phyloP scores from a whole-genome alignment of 2,329 filamentous ascomycete genomes.

The Cladophialophora yegresii region DNA sequence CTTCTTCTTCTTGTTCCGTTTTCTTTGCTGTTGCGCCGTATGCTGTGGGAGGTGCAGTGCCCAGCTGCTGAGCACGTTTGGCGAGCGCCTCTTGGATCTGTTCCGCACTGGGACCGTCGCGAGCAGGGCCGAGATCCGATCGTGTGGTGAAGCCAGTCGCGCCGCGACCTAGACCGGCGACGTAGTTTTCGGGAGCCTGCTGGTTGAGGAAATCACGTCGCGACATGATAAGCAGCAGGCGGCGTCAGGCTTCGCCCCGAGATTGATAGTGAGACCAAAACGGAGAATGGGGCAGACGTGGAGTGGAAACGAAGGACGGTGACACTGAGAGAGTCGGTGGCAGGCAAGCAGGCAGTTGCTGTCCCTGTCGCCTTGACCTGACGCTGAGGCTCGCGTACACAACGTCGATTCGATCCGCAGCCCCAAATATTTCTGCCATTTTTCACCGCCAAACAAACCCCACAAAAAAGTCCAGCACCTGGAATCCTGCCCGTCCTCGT shows the following conservation, averaged over 20 bases:
- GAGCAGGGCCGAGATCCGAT: slow-evolving; percentile 90
- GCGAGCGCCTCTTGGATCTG: slow-evolving; percentile 98
- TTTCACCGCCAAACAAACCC: slow-evolving; percentile 21
- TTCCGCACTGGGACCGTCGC: slow-evolving; percentile 93
- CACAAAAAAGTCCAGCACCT: slow-evolving; percentile 21
- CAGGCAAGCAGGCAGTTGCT: not conserved
- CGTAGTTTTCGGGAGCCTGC: slow-evolving; percentile 81
- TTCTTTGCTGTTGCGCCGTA: slow-evolving; percentile 66
- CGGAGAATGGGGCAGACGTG: not conserved
- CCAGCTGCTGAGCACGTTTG: slow-evolving; percentile 83
- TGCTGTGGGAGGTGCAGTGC: slow-evolving; percentile 68
- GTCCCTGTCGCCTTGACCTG: not conserved
- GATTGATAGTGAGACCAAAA: not conserved
- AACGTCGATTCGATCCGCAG: not conserved
- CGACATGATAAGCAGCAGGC: slow-evolving; percentile 52
- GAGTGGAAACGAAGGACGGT: not conserved
- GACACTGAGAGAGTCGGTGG: not conserved
- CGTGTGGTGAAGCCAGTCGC: slow-evolving; percentile 97
- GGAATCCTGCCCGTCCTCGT: not conserved
- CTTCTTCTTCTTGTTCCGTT: slow-evolving; percentile 67
- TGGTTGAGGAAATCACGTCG: slow-evolving; percentile 87
- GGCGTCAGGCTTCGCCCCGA: not conserved
- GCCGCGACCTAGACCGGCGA: slow-evolving; percentile 94
- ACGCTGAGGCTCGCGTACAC: not conserved
- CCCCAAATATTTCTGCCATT: slow-evolving; percentile 18